Evolutionary conservation across 768 basidiomycete species (phyloP), one percentile per base, ranked within the genome.

Genomic region (Xerocomellus amylosporus): DNA sequence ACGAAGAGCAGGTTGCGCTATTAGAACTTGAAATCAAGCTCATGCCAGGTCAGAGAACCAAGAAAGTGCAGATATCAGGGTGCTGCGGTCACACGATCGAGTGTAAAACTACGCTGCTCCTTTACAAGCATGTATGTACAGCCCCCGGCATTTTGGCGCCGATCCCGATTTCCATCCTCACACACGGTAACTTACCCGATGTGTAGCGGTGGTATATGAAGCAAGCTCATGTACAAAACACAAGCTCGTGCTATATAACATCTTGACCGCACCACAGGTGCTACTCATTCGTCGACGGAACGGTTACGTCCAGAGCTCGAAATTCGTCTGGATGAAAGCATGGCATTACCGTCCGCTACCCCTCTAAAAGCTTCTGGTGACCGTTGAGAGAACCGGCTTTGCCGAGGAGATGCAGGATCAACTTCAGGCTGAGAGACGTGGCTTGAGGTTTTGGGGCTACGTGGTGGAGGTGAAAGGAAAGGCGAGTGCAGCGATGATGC

Each of bases 371-470:
- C 43, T 19, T 63, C 53, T 5, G 56, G 55, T 10, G 73, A 62
- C 36, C 65, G 67, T 55, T 74, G 73, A 9, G 83, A 78, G 19
- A 79, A 67, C 33, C 68, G 72, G 62, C 82, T 76, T 41, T 56
- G 63, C 39, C 63, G 71, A 14, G 66, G 36, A 53, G 65, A 58
- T 3, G 69, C 49, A 13, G 62, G 34, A 37, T 68, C 67, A 4
- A 63, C 62, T 19, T 79, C 74, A 10, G 73, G 36, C 20, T 75
- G 79, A 49, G 73, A 68, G 0, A 37, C 15, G 31, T 38, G 48
- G 5, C 12, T 40, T 0, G 58, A 19, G 12, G 36, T n/a, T 31
- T 52, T 56, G 14, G 69, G 58, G 19, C 62, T 60, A 19, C 65
- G 62, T 36, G 70, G 70, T 9, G 63, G 66, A n/a, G 70, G 59